These are phyloP conservation scores for Vitis cinerea DNA, from an alignment of 164 flowering plant species.

Conservation along the genomic window DNA sequence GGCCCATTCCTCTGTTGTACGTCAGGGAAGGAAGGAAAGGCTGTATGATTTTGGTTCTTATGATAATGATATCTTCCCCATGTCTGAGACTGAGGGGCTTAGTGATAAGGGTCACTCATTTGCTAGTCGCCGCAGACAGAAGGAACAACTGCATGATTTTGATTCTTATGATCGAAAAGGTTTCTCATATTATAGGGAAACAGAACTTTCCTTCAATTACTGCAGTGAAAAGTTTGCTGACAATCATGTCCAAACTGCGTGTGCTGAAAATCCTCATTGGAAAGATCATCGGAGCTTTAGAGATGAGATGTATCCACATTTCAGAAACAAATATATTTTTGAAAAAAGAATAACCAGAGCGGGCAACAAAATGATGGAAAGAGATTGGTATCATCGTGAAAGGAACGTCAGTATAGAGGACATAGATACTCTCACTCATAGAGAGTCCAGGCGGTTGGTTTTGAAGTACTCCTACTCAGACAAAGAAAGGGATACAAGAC, in stretches of 20 bases:
- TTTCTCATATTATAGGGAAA: constrained; percentile 20
- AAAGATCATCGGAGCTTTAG: constrained; percentile 17
- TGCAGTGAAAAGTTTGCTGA: constrained; percentile 17
- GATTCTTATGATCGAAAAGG: constrained; percentile 22
- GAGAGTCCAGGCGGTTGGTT: constrained; percentile 17
- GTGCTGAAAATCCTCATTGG: constrained; percentile 12
- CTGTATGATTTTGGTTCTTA: constrained; percentile 7
- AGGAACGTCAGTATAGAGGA: constrained; percentile 14
- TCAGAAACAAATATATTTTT: constrained; percentile 18
- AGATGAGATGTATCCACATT: constrained; percentile 18
- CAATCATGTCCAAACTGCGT: constrained; percentile 15
- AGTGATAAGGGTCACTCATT: too few relatives aligned
- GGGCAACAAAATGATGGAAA: constrained; percentile 14
- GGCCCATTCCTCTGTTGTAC: constrained; percentile 6
- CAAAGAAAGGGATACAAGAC: constrained; percentile 20
- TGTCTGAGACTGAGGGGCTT: too few relatives aligned
- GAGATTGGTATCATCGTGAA: constrained; percentile 21
- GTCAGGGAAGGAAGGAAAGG: constrained; percentile 17
- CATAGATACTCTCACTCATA: constrained; percentile 7
- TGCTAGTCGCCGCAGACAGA: too few relatives aligned
- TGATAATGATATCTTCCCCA: too few relatives aligned
- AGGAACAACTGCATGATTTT: too few relatives aligned
- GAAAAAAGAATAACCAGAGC: constrained; percentile 17
- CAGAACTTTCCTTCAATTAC: constrained; percentile 10
- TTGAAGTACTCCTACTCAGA: constrained; percentile 20